A percentile compares a stretch with the other conserved stretches of the same genome.
phyloP scores from a whole-genome alignment of 345 rosid genomes.

The Syzygium aqueum region DNA sequence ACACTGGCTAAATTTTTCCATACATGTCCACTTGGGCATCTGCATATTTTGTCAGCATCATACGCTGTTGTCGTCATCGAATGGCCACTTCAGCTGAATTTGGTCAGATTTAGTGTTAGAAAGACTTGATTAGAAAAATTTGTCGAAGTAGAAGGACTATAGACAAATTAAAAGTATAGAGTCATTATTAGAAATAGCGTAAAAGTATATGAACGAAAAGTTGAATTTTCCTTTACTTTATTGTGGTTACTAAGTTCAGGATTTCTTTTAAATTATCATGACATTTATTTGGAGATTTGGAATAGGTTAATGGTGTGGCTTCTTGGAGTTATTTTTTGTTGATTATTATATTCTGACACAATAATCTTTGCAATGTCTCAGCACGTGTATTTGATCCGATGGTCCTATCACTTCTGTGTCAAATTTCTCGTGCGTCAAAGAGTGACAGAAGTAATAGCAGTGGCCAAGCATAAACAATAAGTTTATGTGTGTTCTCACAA shows the following conservation, averaged over 20 bases:
- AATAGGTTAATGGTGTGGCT: background rate
- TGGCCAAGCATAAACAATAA: background rate
- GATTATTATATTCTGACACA: background rate
- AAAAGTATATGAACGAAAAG: background rate
- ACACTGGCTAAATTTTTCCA: background rate
- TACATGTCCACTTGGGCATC: background rate
- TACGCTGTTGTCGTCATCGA: fast-evolving
- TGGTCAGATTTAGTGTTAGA: background rate
- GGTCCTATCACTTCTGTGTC: background rate
- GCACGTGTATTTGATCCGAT: background rate
- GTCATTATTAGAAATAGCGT: background rate
- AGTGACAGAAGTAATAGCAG: background rate
- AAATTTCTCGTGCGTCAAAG: background rate
- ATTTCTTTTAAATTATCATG: background rate
- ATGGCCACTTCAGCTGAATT: background rate
- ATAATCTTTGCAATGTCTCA: background rate
- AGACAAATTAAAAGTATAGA: background rate
- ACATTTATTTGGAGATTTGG: background rate
- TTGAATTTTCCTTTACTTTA: background rate
- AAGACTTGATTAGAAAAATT: background rate
- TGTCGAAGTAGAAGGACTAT: background rate
- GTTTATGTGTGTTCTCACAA: background rate
- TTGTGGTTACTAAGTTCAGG: background rate
- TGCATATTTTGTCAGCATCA: background rate
- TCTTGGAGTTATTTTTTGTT: background rate